Base-by-base conservation (phyloP, 371 early-diverging fungal genomes). In the Mucor saturninus region DNA sequence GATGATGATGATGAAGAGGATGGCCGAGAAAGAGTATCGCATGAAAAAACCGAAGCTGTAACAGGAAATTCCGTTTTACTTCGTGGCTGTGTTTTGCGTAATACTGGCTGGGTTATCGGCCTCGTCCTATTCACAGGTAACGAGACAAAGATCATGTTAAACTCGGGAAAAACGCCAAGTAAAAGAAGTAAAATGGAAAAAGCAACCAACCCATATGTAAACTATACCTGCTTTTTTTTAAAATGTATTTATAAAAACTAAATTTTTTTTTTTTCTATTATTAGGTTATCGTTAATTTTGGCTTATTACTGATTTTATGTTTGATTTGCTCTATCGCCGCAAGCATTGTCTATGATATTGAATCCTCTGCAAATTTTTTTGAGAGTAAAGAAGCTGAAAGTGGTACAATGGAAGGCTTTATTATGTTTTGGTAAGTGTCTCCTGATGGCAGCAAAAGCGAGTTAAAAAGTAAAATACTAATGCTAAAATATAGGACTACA, bases 171-270 rank as follows among this genome's bases (percentile, higher is more conserved):
- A 57, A 96, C 96, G 0, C 96, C 97, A 5, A 92, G 91, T 59
- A 99, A 99, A 79, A 90, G 94, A 40, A 94, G 95, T 73, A 87
- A 89, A 45, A 95, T 99, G 69, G 99, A 99, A 71, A 89, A 91
- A 57, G 93, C 93, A 64, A 88, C 99, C 60, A 98, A 99, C 75
- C 91, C 90, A 50, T 96, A 96, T 75, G 91, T 93, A 83, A 5
- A 5, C 14, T 76, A 53, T 14, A 29, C 35, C 35, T 35, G 35
- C 8, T 35, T 35, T 29, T 21, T 21, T 21, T 21, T 11, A 28
- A 49, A 49, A 30, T 30, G 9, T 15, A 31, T 30, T 32, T 9
- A 32, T 32, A 14, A 8, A n/a, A 1, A 7, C 30, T 10, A 32
- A 32, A 52, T 56, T n/a, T 10, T 42, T 10, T 10, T 11, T 42